Evolutionary conservation across 441 rosid species (phyloP).

Genomic region (Erodium trifolium): DNA sequence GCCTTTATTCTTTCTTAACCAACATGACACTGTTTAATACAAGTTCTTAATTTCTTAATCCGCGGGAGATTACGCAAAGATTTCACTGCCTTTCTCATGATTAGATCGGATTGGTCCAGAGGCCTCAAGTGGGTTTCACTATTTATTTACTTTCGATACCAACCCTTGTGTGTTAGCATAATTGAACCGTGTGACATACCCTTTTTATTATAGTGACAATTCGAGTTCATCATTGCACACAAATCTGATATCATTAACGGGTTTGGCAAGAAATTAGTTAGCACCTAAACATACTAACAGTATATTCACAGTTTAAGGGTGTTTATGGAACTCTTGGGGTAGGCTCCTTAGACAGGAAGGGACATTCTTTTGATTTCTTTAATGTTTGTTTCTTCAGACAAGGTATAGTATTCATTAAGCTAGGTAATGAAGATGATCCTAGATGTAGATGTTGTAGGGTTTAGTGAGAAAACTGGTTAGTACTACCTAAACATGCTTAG

Average conservation of each 20-base stretch:
- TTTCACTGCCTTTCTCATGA: conserved; percentile 29
- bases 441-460: background rate
- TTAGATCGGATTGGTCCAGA: conserved; percentile 28
- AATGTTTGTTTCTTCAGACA: conserved; percentile 1
- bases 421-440: too few relatives aligned
- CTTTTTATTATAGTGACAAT: background rate
- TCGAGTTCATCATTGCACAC: background rate
- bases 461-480: background rate
- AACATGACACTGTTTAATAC: background rate
- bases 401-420: background rate
- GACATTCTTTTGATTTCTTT: conserved; percentile 22
- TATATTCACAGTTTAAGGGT: too few relatives aligned
- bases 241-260: conserved; percentile 2
- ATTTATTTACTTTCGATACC: conserved; percentile 3
- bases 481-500: background rate
- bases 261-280: too few relatives aligned
- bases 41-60: conserved; percentile 2
- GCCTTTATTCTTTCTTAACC: conserved; percentile 11
- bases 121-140: conserved; percentile 21
- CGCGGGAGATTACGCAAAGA: conserved; percentile 27
- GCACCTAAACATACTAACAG: too few relatives aligned
- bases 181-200: conserved; percentile 6
- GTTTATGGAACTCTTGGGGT: conserved; percentile 21
- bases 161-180: conserved; percentile 1
- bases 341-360: conserved; percentile 38